phyloP scores from a whole-genome alignment of 1,284 basidiomycete genomes.

The Cerrena zonata region DNA sequence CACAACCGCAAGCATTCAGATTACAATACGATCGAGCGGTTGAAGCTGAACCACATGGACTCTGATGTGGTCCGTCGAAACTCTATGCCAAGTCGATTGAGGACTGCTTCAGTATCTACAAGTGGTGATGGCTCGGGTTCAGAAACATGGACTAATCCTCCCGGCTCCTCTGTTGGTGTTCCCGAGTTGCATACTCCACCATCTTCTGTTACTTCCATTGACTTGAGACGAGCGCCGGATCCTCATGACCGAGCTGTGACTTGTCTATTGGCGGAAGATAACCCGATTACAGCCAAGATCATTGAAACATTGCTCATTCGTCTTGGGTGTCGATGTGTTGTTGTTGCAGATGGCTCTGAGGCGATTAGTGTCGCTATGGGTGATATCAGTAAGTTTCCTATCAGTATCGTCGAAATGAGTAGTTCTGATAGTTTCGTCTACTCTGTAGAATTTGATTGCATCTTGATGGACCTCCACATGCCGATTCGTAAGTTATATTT shows the following conservation, averaged over 20 bases:
- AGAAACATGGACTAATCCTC: conserved; percentile 60
- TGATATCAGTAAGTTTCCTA: conserved; percentile 73
- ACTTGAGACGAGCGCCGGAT: conserved; percentile 65
- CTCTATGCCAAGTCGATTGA: conserved; percentile 81
- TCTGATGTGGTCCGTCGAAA: conserved; percentile 65
- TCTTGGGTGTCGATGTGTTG: conserved; percentile 88
- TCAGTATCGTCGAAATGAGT: too few species aligned
- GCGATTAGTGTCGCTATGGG: conserved; percentile 96
- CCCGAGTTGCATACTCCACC: conserved; percentile 57
- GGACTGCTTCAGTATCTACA: conserved; percentile 79
- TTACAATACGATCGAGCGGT: conserved; percentile 76
- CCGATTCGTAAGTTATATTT: conserved; percentile 64
- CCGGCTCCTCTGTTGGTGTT: conserved; percentile 47
- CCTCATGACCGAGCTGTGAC: conserved; percentile 77
- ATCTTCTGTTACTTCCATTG: conserved; percentile 74
- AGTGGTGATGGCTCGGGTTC: conserved; percentile 74
- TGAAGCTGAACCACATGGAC: conserved; percentile 76
- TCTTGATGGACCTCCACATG: conserved; percentile 87
- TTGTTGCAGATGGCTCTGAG: conserved; percentile 92
- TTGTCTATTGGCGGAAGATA: conserved; percentile 93
- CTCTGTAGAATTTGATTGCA: conserved; percentile 73
- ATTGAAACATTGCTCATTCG: conserved; percentile 89
- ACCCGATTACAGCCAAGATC: conserved; percentile 93
- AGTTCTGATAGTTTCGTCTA: conserved; percentile 7
- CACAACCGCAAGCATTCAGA: conserved; percentile 83